Evolutionary conservation across 495 filamentous ascomycete species (phyloP), one percentile per base, ranked within the genome.

Genomic region (Hypoxylon intermedium): DNA sequence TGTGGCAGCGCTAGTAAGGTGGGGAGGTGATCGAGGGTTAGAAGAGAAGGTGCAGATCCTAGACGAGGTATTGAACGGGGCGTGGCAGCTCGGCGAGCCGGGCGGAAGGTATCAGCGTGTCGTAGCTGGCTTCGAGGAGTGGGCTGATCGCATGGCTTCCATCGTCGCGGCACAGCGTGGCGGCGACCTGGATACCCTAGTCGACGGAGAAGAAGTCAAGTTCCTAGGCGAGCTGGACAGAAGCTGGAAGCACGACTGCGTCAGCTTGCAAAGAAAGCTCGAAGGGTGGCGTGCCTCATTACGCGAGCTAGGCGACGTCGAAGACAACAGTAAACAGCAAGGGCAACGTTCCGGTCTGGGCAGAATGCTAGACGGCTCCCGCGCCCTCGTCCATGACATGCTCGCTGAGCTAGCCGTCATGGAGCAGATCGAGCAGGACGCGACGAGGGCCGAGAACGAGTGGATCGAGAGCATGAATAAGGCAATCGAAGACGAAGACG

Each of bases 41-140:
- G 81, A 81, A 11, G 77, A 78, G 57, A 79, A 77, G 54, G 68
- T 86, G 9, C 81, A 77, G 46, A 48, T 74, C 12, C 67, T 87
- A n/a, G 82, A 82, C 47, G 72, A 70, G 16, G 74, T 82, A 15
- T 56, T 85, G 2, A 74, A 69, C 6, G 79, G 79, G 37, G 63
- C 83, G 13, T 83, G 83, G 78, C 68, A 67, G 33, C 56, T 83
- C 52, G 71, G 78, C 36, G 81, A 83, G 40, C 58, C 72, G 0
- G 76, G 74, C 13, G 82, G 84, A 0, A 72, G 78, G 65, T 82
- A 82, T 60, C 67, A 65, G 40, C 74, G 77, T 33, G 65, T 81
- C 2, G 78, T 79, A 16, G 53, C 68, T 49, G 69, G 68, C 34
- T 86, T 85, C 68, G 82, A 82, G 65, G 69, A 52, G 36, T 86